These are phyloP conservation scores for Strobilomyces dryophilus DNA, from an alignment of 768 basidiomycete genomes.

Conservation along the genomic window DNA sequence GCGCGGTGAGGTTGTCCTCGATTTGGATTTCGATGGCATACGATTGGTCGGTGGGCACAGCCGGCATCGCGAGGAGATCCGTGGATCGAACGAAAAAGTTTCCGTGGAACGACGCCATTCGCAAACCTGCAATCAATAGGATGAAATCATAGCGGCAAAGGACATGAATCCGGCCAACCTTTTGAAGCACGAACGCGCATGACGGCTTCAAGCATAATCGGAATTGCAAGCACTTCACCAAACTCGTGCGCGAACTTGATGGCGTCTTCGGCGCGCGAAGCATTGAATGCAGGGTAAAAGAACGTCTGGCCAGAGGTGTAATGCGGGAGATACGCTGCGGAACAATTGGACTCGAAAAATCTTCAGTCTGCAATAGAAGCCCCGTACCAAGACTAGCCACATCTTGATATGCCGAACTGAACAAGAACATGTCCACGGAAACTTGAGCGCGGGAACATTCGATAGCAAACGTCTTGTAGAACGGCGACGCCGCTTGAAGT, in stretches of 20 bases:
- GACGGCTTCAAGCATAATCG: conserved; percentile 94
- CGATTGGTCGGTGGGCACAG: conserved; percentile 94
- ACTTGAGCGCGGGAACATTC: conserved; percentile 97
- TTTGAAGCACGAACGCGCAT: conserved; percentile 98
- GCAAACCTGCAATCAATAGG: conserved; percentile 52
- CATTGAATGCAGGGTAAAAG: conserved; percentile 98
- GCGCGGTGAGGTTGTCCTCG: conserved; percentile 86
- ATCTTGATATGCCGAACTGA: conserved; percentile 90
- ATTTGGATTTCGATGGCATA: conserved; percentile 96
- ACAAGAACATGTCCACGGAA: conserved; percentile 99
- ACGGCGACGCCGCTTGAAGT: conserved; percentile 88
- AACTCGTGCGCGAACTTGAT: conserved; percentile 98
- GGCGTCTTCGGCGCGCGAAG: conserved; percentile 89
- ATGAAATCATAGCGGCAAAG: neutral
- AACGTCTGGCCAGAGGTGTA: conserved; percentile 98
- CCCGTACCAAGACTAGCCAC: conserved; percentile 81
- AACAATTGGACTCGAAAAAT: neutral
- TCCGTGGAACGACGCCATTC: conserved; percentile 97
- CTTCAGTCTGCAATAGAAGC: neutral
- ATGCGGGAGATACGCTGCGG: conserved; percentile 81
- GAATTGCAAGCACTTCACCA: conserved; percentile 86
- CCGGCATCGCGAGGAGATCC: conserved; percentile 91
- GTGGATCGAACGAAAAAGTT: conserved; percentile 99
- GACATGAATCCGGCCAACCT: conserved; percentile 43
- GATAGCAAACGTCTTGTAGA: conserved; percentile 99